Evolutionary conservation across 495 filamentous ascomycete species (phyloP), one percentile per base, ranked within the genome.

Genomic region (Echria macrotheca): DNA sequence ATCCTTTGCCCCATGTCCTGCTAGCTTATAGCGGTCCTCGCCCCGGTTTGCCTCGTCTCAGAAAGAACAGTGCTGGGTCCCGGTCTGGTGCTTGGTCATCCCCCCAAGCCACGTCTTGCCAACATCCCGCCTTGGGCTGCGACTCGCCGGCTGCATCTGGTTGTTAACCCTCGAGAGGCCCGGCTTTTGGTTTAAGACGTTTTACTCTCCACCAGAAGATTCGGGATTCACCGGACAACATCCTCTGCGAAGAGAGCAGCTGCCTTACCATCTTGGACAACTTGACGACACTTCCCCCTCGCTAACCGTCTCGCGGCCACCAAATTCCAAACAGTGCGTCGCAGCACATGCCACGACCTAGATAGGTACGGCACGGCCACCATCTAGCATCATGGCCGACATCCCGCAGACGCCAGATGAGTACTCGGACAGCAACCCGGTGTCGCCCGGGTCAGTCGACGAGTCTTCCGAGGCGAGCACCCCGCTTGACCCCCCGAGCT

Each of bases 381-480:
- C 9, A 15, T 24, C 18, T 15, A 38, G 17, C 41, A 47, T n/a
- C 26, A 21, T 18, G n/a, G n/a, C n/a, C n/a, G n/a, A 60, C 42
- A 49, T 63, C 35, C 69, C 69, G 28, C 62, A 55, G 10, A 67
- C 69, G 29, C 67, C 71, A 29, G 69, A 73, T 45, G 70, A 72
- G 54, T 49, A 55, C 32, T 21, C 41, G 25, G 63, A 67, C 47
- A 65, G 54, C 53, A 60, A 63, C 31, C 72, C 70, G 5, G 54
- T 37, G 14, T 76, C 70, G 1, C 71, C 69, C 12, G 59, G 59
- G 47, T 75, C 71, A 5, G 35, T 57, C 28, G 64, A 67, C 57
- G 55, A 59, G 15, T 71, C 69, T 22, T 75, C 73, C 7, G 71
- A 72, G 48, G 66, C 65, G 7, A 72, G 62, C 49, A 76, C 73